Percentiles rank a stretch among this genome's conserved stretches.
phyloP scores from a whole-genome alignment of 208 protist genomes.

The Trypanosoma platydactyli region DNA sequence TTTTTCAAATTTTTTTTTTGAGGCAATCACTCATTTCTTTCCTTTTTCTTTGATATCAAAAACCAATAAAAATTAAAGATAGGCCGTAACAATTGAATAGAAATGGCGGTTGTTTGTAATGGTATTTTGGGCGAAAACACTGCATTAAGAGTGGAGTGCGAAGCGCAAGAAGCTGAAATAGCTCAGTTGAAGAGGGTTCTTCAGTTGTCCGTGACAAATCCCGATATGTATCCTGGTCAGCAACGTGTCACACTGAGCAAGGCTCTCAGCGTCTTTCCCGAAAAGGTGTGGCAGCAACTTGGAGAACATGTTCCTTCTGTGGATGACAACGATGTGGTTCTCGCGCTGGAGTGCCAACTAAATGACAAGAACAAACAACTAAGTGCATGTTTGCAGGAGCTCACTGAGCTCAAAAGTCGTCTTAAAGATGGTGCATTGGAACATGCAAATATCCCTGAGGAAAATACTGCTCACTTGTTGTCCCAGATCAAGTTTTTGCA shows the following conservation, averaged over 20 bases:
- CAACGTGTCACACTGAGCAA: constrained; percentile 33
- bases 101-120: constrained; percentile 11
- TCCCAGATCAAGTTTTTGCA: constrained; percentile 82
- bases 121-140: constrained; percentile 27
- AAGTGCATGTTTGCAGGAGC: constrained; percentile 23
- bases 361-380: constrained; percentile 23
- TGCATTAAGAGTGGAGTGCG: constrained; percentile 32
- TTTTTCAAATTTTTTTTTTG: constrained; percentile 19
- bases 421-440: constrained; percentile 1
- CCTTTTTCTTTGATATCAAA: constrained; percentile 11
- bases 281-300: constrained; percentile 33
- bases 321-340: constrained; percentile 24
- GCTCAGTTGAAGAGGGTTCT: constrained; percentile 29
- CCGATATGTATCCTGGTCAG: constrained; percentile 24
- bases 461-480: constrained; percentile 53
- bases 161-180: constrained; percentile 33
- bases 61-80: constrained; percentile 16
- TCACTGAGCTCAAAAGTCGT: constrained; percentile 18
- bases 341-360: constrained; percentile 22
- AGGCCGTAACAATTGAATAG: not conserved
- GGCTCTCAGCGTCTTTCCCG: constrained; percentile 29
- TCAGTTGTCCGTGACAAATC: constrained; percentile 25
- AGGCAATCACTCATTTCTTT: too few species aligned
- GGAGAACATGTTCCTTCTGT: constrained; percentile 12
- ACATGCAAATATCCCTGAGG: not conserved